These are phyloP conservation scores for Diaporthe vexans DNA, from an alignment of 2,329 filamentous ascomycete species.

Conservation along the genomic window DNA sequence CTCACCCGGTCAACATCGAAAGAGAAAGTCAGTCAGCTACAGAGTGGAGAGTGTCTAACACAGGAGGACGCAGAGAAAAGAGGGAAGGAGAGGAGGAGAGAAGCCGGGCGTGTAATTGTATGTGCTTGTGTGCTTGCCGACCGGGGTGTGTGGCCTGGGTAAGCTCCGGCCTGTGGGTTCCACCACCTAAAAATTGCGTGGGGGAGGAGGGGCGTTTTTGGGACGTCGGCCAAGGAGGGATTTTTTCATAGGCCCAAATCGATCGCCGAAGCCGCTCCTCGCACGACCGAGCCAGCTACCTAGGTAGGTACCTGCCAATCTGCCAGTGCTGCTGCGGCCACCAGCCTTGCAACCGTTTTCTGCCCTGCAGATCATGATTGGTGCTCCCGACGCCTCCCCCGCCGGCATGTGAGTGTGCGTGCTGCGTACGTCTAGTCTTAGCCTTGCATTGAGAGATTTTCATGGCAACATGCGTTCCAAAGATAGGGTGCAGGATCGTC, in stretches of 20 bases:
- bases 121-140: slow-evolving; percentile 9
- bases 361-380: slow-evolving; percentile 6
- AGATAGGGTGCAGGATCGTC: not conserved
- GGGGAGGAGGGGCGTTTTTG: slow-evolving; percentile 22
- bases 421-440: not conserved
- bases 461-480: not conserved
- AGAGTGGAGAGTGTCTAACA: slow-evolving; percentile 40
- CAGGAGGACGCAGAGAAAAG: slow-evolving; percentile 12
- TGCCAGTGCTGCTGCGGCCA: not conserved
- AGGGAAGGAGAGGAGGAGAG: slow-evolving; percentile 8
- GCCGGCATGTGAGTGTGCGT: not conserved
- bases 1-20: slow-evolving; percentile 32
- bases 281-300: not conserved
- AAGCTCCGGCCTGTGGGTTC: slow-evolving; percentile 20
- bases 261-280: slow-evolving; percentile 30
- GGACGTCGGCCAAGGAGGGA: slow-evolving; percentile 11
- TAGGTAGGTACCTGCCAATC: no score
- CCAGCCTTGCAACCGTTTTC: slow-evolving; percentile 26
- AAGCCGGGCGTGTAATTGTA: slow-evolving; percentile 15
- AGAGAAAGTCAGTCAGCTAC: slow-evolving; percentile 7
- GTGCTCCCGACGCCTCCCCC: slow-evolving; percentile 22
- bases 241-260: slow-evolving; percentile 3
- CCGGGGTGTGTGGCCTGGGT: slow-evolving; percentile 11
- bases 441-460: slow-evolving; percentile 34
- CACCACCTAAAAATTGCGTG: slow-evolving; percentile 34